Evolutionary conservation across 1,139 yeast species (phyloP).

Genomic region (Citeromyces hawaiiensis): DNA sequence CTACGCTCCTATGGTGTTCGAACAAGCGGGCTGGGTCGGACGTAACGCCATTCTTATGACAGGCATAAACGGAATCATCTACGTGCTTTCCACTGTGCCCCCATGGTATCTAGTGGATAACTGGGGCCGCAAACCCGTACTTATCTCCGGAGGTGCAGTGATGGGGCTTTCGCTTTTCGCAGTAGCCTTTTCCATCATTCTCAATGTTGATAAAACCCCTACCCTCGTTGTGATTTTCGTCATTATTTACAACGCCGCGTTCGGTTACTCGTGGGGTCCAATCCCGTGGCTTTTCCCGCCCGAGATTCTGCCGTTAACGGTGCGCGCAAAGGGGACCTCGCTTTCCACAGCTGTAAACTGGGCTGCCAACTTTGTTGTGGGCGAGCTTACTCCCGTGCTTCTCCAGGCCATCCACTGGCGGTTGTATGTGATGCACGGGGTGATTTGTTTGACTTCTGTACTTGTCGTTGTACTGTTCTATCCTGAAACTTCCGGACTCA

Average conservation of each 20-base stretch:
- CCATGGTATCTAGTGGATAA: constrained; percentile 86
- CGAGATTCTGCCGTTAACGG: constrained; percentile 76
- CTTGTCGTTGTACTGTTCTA: constrained; percentile 55
- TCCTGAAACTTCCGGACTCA: constrained; percentile 87
- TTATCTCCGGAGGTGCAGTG: constrained; percentile 61
- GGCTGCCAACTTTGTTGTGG: constrained; percentile 89
- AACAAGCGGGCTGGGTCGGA: constrained; percentile 91
- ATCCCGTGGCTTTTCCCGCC: constrained; percentile 88
- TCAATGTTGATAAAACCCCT: constrained; percentile 53
- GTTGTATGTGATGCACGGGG: constrained; percentile 70
- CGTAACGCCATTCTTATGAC: constrained; percentile 84
- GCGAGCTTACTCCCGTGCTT: constrained; percentile 79
- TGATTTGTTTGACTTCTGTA: constrained; percentile 60
- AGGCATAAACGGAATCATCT: constrained; percentile 73
- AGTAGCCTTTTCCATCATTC: constrained; percentile 54
- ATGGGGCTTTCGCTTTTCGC: constrained; percentile 63
- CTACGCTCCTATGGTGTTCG: constrained; percentile 89
- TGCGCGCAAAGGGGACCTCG: constrained; percentile 90
- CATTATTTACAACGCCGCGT: constrained; percentile 68
- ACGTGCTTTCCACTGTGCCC: constrained; percentile 64
- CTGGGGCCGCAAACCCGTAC: constrained; percentile 83
- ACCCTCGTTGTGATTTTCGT: constrained; percentile 63
- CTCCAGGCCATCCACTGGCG: constrained; percentile 71
- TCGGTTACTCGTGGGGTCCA: constrained; percentile 90
- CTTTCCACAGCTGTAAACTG: constrained; percentile 87